Percentiles rank a stretch among this genome's conserved stretches.
phyloP scores from a whole-genome alignment of 2,329 filamentous ascomycete species.

The Aureobasidium sp. region DNA sequence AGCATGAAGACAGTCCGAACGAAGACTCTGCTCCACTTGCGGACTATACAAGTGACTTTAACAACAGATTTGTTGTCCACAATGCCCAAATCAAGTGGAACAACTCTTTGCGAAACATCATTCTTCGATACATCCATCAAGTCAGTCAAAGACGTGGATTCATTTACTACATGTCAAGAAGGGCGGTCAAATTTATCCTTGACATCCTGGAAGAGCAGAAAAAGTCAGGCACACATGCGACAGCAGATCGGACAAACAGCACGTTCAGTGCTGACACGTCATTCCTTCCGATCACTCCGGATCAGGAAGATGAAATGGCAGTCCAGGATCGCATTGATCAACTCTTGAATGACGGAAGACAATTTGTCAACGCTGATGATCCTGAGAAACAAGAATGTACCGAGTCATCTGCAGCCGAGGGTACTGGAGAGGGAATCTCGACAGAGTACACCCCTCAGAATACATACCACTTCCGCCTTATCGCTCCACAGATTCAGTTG shows the following conservation, averaged over 20 bases:
- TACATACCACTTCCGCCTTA: slow-evolving; percentile 88
- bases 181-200: slow-evolving; percentile 94
- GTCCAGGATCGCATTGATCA: slow-evolving; percentile 82
- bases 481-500: slow-evolving; percentile 94
- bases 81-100: slow-evolving; percentile 99
- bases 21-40: slow-evolving; percentile 60
- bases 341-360: slow-evolving; percentile 74
- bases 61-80: slow-evolving; percentile 96
- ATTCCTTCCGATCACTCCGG: slow-evolving; percentile 28
- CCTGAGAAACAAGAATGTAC: slow-evolving; percentile 31
- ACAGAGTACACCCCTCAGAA: slow-evolving; percentile 86
- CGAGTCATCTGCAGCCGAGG: slow-evolving; percentile 25
- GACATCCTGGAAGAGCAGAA: slow-evolving; percentile 94
- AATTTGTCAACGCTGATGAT: slow-evolving; percentile 70
- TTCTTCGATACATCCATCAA: slow-evolving; percentile 94
- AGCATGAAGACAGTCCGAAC: slow-evolving; percentile 38
- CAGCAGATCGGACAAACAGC: slow-evolving; percentile 2
- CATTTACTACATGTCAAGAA: slow-evolving; percentile 92
- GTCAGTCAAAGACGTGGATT: slow-evolving; percentile 93
- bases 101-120: slow-evolving; percentile 89
- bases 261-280: slow-evolving; percentile 2
- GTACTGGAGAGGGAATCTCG: slow-evolving; percentile 66
- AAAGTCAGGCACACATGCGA: slow-evolving; percentile 51
- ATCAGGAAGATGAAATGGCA: slow-evolving; percentile 56
- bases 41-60: slow-evolving; percentile 90